These are phyloP conservation scores for Salix exigua DNA, from an alignment of 345 rosid genomes.

Conservation along the genomic window DNA sequence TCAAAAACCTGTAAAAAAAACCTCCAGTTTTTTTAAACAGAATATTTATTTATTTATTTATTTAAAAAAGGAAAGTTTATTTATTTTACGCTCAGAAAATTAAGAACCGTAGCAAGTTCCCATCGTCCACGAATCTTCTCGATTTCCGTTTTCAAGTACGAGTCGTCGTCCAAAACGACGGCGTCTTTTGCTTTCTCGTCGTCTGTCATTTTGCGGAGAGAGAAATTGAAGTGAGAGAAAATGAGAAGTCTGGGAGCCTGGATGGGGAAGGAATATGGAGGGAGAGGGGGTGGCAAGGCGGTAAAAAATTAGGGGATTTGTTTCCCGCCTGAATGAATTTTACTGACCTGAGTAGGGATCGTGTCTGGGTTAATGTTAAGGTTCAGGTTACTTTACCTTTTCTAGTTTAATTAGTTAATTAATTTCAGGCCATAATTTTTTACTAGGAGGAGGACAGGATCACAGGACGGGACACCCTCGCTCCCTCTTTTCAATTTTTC, in stretches of 20 bases:
- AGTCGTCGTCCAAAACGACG: neutral
- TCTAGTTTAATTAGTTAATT: constrained; percentile 22
- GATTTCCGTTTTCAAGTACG: constrained; percentile 36
- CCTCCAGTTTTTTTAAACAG: neutral
- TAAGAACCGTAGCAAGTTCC: constrained; percentile 92
- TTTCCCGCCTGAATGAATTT: constrained; percentile 30
- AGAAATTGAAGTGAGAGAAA: neutral
- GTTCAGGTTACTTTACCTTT: neutral
- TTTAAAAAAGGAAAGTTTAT: neutral
- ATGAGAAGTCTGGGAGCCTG: neutral
- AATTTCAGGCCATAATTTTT: neutral
- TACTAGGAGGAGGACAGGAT: neutral
- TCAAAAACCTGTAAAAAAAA: constrained; percentile 51
- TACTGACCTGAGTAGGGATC: constrained; percentile 2
- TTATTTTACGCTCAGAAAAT: constrained; percentile 56
- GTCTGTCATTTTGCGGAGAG: constrained; percentile 31
- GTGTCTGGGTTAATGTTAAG: neutral
- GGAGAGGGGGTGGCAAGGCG: neutral
- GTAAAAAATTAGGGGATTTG: constrained; percentile 2
- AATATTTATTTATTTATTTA: neutral
- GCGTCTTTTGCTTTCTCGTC: neutral
- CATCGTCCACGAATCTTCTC: constrained; percentile 61
- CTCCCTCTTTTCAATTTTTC: neutral
- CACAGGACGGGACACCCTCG: neutral
- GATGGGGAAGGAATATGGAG: neutral